Conservation (phyloP, 2,329 filamentous ascomycete genomes). For the Diaporthe sp. region DNA sequence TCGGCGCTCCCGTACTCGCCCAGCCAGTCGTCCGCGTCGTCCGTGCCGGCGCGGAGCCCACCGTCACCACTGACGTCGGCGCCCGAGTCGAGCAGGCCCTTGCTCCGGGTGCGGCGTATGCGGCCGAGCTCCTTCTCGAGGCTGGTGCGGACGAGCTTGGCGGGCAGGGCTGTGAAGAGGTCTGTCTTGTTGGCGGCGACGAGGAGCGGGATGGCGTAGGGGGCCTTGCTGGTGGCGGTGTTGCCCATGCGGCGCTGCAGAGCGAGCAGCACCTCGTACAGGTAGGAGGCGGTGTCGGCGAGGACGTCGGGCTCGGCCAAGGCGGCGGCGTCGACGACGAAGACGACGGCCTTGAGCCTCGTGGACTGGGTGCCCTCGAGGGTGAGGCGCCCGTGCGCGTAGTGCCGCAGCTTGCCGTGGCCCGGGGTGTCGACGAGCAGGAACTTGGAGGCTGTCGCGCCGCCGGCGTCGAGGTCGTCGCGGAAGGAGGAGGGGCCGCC, state of each 20-base stretch:
- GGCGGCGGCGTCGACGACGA: constrained; percentile 87
- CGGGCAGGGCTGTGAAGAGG: constrained; percentile 91
- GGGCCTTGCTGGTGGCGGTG: constrained; percentile 61
- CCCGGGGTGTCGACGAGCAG: constrained; percentile 91
- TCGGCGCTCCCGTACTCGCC: constrained; percentile 83
- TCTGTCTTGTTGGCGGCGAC: constrained; percentile 96
- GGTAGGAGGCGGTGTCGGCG: constrained; percentile 82
- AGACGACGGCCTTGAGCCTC: constrained; percentile 81
- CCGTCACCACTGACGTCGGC: constrained; percentile 74
- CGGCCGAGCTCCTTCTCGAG: constrained; percentile 86
- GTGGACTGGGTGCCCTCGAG: constrained; percentile 49
- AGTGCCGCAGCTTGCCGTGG: constrained; percentile 90
- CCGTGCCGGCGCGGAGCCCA: constrained; percentile 67
- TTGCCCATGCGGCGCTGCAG: constrained; percentile 76
- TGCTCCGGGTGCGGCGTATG: constrained; percentile 82
- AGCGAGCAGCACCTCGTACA: constrained; percentile 88
- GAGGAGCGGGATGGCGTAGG: constrained; percentile 77
- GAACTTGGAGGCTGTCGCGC: constrained; percentile 75
- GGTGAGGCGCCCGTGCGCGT: constrained; percentile 68
- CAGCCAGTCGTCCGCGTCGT: constrained; percentile 87
- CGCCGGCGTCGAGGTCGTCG: constrained; percentile 67
- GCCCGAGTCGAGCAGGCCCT: constrained; percentile 85
- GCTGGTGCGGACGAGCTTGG: constrained; percentile 78
- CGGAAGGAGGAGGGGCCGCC: constrained; percentile 60
- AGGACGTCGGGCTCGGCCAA: constrained; percentile 72